phyloP scores from a whole-genome alignment of 495 filamentous ascomycete species.

The Chaetomidium leptoderma region DNA sequence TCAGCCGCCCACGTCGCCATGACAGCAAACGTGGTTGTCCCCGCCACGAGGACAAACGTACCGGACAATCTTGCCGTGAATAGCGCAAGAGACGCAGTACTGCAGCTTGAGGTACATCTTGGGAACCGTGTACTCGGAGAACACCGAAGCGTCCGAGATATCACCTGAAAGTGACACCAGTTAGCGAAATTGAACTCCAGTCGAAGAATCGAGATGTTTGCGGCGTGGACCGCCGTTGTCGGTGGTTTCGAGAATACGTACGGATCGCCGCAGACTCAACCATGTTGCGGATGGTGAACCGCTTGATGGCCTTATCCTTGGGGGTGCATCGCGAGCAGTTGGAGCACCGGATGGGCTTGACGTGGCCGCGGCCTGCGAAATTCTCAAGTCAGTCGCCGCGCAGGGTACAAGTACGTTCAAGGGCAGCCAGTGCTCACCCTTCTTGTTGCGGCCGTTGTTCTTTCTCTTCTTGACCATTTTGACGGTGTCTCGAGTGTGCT shows the following conservation, averaged over 20 bases:
- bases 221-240: neutral
- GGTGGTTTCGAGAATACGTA: conserved; percentile 53
- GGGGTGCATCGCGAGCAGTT: conserved; percentile 99
- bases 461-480: conserved; percentile 99
- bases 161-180: conserved; percentile 62
- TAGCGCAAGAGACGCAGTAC: conserved; percentile 99
- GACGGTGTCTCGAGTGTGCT: conserved; percentile 53
- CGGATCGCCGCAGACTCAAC: conserved; percentile 99
- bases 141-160: conserved; percentile 99
- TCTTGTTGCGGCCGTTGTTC: conserved; percentile 99
- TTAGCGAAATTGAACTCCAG: conserved; percentile 13
- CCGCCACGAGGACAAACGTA: conserved; percentile 55
- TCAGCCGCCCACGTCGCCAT: conserved; percentile 49
- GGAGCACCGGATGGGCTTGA: conserved; percentile 99
- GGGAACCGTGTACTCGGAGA: conserved; percentile 97
- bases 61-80: conserved; percentile 99
- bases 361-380: conserved; percentile 71
- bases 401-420: neutral
- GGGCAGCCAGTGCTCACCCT: conserved; percentile 50
- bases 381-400: conserved; percentile 15
- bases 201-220: neutral
- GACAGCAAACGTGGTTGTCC: conserved; percentile 33
- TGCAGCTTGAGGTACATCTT: conserved; percentile 99
- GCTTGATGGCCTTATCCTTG: conserved; percentile 99
- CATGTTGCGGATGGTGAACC: conserved; percentile 99